A percentile compares a stretch with the other conserved stretches of the same genome.
These are phyloP conservation scores for Aspergillus sp. DNA, from an alignment of 2,329 filamentous ascomycete species.

Conservation along the genomic window DNA sequence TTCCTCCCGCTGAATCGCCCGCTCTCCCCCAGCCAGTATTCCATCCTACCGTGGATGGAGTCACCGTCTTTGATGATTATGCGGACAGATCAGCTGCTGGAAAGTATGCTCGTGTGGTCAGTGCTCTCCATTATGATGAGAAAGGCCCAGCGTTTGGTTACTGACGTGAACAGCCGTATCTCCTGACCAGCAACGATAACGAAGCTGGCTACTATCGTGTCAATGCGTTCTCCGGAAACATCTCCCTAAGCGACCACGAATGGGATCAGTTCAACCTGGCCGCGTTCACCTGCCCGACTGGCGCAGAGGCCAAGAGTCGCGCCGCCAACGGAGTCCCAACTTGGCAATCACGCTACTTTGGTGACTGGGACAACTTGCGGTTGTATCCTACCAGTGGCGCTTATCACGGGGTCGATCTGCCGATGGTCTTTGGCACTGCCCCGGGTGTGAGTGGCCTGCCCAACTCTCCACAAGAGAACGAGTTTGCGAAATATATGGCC, in stretches of 20 bases:
- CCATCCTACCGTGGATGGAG: constrained; percentile 43
- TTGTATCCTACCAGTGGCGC: constrained; percentile 48
- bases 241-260: constrained; percentile 39
- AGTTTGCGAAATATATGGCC: constrained; percentile 40
- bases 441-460: constrained; percentile 40
- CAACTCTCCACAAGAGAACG: constrained; percentile 27
- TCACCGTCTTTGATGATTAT: constrained; percentile 46
- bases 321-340: constrained; percentile 33
- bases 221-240: constrained; percentile 40
- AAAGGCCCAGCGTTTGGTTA: too few relatives aligned
- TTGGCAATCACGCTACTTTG: constrained; percentile 51
- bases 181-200: constrained; percentile 47
- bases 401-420: constrained; percentile 51
- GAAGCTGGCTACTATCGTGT: constrained; percentile 52
- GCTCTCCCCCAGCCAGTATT: constrained; percentile 32
- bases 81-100: constrained; percentile 30
- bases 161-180: constrained; percentile 30
- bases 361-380: constrained; percentile 50
- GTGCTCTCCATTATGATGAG: neutral
- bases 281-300: constrained; percentile 49
- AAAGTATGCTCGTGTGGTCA: constrained; percentile 38
- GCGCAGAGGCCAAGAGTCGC: constrained; percentile 39
- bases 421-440: constrained; percentile 49
- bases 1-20: constrained; percentile 34
- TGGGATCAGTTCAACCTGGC: constrained; percentile 44